Percentiles rank a stretch among this genome's conserved stretches.
Evolutionary conservation across 108 stramenopile genomes (phyloP).

Genomic region (Aurantiochytrium sp.): DNA sequence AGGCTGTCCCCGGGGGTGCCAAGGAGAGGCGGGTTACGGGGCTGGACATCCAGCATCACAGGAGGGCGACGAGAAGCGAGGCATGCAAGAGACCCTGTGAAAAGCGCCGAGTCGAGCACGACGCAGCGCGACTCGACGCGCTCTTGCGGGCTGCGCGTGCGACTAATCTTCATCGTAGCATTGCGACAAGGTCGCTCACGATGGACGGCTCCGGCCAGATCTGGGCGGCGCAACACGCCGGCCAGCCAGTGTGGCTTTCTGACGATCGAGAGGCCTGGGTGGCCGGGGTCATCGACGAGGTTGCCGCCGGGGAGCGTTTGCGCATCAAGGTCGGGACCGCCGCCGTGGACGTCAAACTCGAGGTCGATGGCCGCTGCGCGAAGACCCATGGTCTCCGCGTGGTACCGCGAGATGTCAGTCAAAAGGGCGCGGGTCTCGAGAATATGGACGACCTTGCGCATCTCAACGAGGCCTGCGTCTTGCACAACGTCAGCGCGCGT

Average conservation of each 20-base stretch:
- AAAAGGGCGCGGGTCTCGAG: not conserved
- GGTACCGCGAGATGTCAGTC: not conserved
- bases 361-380: no score
- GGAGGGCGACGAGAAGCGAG: no score
- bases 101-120: no score
- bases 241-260: not conserved
- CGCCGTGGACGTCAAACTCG: not conserved
- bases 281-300: not conserved
- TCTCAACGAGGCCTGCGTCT: conserved; percentile 56
- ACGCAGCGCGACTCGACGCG: no score
- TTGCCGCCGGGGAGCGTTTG: not conserved
- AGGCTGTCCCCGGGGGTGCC: no score
- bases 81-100: no score
- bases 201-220: conserved; percentile 1
- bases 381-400: not conserved
- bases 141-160: no score
- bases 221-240: not conserved
- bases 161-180: no score
- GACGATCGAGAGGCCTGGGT: not conserved
- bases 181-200: no score
- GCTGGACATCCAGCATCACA: no score
- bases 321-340: not conserved
- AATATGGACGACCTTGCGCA: conserved; percentile 59
- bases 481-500: conserved; percentile 38
- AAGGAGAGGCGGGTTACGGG: no score